Base-by-base conservation (phyloP, 140 eudicot genomes). In the Cichorium intybus region DNA sequence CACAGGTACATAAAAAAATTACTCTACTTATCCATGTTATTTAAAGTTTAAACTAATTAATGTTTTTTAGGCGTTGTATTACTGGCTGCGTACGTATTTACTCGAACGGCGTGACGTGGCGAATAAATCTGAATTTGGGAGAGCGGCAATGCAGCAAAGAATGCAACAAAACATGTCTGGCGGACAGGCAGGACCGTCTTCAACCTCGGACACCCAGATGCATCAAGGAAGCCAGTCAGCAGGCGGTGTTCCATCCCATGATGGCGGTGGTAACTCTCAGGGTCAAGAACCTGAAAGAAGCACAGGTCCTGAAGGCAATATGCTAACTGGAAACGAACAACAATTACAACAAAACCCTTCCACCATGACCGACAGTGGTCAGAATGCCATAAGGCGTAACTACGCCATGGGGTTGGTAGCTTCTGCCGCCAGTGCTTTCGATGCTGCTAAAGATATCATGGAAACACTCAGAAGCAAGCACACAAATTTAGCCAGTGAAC, bases 381-480 rank as follows among this genome's bases (percentile, higher is more conserved):
- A 94, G 80, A 86, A 64, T 68, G 83, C 88, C 28, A 56, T 86
- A 23, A 78, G 99, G 75, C 99, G 99, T 66, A 84, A 74, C 52
- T 81, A 85, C 59, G 95, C 95, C 29, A 75, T 89, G 82, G 90
- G 92, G 20, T 79, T 88, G 53, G 95, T 83, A 66, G 97, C 95
- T 63, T 88, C 95, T 80, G 95, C 97, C 24, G 91, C 99, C 72
- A 94, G 90, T 78, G 99, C 97, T 58, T 89, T 94, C 68, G 99
- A 94, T 78, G 99, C 99, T 72, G 99, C 99, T n/a, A 94, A 94
- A 70, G 99, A 94, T 68, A 87, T 94, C 43, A 94, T 94, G 99
- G 99, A 94, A 76, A 86, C 99, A 45, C 95, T 94, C 56, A 74
- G 99, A 75, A 89, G 99, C 88, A 94, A 94, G 37, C 99, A 94